Base-by-base conservation (phyloP, 306 rosid species). In the Quercus mongolica region DNA sequence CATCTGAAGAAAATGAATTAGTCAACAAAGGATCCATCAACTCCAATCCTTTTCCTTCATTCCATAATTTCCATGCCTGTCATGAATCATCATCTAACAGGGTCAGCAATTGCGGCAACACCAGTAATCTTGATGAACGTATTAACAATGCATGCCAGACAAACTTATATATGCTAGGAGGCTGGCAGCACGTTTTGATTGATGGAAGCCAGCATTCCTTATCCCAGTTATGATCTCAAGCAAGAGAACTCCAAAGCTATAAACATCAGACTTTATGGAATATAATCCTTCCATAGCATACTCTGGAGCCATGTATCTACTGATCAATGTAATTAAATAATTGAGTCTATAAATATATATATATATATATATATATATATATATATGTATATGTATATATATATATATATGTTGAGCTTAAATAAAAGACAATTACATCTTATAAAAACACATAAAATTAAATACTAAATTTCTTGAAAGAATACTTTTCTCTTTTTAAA, bases 261-360 rank as follows among this genome's bases (percentile, higher is more conserved):
- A 84, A 10, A 87, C 88, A 84, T 84, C 90, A 0, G 88, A 87
- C 46, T 84, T 87, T 67, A 76, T 63, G 3, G 88, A 87, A 56
- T 87, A 87, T 21, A 87, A 1, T 23, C 90, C 90, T 28, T 87
- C 84, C 88, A 87, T 87, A 46, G 84, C 88, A 82, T 84, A 87
- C 25, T 87, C 82, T 0, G 86, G 90, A 59, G 54, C 54, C 54
- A 49, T 49, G 17, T 49, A 49, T 49, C 54, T 17, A 49, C 54
- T 49, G 0, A 3, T 13, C 17, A 49, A 49, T 13, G 17, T 49
- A 49, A 49, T 10, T 13, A 12, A 49, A 49, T 49, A 49, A 12
- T 3, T 3, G 17, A 49, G 17, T 49, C 0, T 12, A 49, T 1
- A 38, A 38, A 7, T 2, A 38, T 38, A 7, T 38, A 31, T 31